Evolutionary conservation across 2,329 filamentous ascomycete genomes (phyloP).

Genomic region (Epicoccum sorghinum): DNA sequence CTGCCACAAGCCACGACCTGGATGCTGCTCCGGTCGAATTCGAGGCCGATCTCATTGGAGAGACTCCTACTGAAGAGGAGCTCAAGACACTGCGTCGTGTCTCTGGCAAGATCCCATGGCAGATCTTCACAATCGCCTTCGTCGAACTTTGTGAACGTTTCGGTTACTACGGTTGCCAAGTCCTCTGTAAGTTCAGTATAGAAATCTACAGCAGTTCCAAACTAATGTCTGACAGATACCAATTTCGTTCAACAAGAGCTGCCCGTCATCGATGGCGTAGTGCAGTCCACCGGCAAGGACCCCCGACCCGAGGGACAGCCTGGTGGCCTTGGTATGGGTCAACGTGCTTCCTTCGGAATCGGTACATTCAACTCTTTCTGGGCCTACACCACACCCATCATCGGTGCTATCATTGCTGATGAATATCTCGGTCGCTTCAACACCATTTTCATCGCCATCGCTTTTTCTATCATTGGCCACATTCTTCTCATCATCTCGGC

Average conservation of each 20-base stretch:
- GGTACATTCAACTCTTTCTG: slow-evolving; percentile 49
- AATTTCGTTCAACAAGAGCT: slow-evolving; percentile 49
- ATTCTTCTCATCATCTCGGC: slow-evolving; percentile 61
- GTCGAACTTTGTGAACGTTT: slow-evolving; percentile 79
- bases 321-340: slow-evolving; percentile 45
- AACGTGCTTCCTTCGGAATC: slow-evolving; percentile 46
- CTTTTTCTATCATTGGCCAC: slow-evolving; percentile 59
- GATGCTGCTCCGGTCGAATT: slow-evolving; percentile 35
- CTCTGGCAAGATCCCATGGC: slow-evolving; percentile 68
- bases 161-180: slow-evolving; percentile 75
- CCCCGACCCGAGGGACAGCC: slow-evolving; percentile 40
- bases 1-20: slow-evolving; percentile 26
- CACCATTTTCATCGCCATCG: slow-evolving; percentile 60
- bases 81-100: slow-evolving; percentile 66
- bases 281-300: slow-evolving; percentile 40
- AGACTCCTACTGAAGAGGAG: slow-evolving; percentile 66
- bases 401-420: slow-evolving; percentile 63
- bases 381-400: slow-evolving; percentile 50
- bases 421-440: slow-evolving; percentile 67
- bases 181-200: slow-evolving; percentile 60
- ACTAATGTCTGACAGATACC: slow-evolving; percentile 36
- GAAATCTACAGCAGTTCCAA: not conserved
- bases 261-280: slow-evolving; percentile 43
- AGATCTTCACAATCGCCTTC: slow-evolving; percentile 72
- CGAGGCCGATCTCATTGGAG: slow-evolving; percentile 42